Percentiles rank a stretch among this genome's conserved stretches.
These are phyloP conservation scores for Pseudogymnoascus sp. DNA, from an alignment of 2,329 filamentous ascomycete genomes.

Conservation along the genomic window DNA sequence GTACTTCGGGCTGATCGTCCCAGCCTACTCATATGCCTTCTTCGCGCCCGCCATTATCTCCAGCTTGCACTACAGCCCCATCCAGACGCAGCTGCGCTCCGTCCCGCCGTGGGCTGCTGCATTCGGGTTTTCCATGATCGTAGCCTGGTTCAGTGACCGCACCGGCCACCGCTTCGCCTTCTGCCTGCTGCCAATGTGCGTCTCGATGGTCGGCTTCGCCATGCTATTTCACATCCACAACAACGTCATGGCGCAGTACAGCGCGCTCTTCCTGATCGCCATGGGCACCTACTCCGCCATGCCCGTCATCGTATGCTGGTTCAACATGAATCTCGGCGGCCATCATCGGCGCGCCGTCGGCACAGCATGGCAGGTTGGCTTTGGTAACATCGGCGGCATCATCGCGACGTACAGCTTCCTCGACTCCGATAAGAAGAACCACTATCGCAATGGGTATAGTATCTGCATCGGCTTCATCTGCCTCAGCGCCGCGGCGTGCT, in stretches of 20 bases:
- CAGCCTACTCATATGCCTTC: slow-evolving; percentile 71
- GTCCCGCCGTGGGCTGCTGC: slow-evolving; percentile 60
- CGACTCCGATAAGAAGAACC: slow-evolving; percentile 51
- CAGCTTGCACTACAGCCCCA: slow-evolving; percentile 55
- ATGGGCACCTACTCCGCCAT: slow-evolving; percentile 80
- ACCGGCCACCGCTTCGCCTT: slow-evolving; percentile 69
- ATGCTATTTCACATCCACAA: slow-evolving; percentile 68
- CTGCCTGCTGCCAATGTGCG: slow-evolving; percentile 57
- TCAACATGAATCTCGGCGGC: slow-evolving; percentile 70
- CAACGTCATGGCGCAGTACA: slow-evolving; percentile 63
- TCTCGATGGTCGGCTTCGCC: slow-evolving; percentile 67
- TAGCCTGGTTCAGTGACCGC: slow-evolving; percentile 67
- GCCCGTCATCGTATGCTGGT: slow-evolving; percentile 81
- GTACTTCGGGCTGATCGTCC: slow-evolving; percentile 75
- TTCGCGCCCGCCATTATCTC: slow-evolving; percentile 67
- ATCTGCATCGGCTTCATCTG: slow-evolving; percentile 70
- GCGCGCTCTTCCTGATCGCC: slow-evolving; percentile 72
- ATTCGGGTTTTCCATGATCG: slow-evolving; percentile 70
- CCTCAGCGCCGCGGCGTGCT: slow-evolving; percentile 56
- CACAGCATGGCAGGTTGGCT: slow-evolving; percentile 69
- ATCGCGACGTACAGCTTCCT: slow-evolving; percentile 68
- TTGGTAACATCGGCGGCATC: slow-evolving; percentile 74
- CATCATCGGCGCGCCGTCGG: slow-evolving; percentile 66
- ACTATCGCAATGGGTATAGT: slow-evolving; percentile 65
- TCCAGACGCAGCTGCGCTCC: slow-evolving; percentile 43